Conservation (phyloP, 352 stramenopile genomes). For the Lagenidium giganteum region DNA sequence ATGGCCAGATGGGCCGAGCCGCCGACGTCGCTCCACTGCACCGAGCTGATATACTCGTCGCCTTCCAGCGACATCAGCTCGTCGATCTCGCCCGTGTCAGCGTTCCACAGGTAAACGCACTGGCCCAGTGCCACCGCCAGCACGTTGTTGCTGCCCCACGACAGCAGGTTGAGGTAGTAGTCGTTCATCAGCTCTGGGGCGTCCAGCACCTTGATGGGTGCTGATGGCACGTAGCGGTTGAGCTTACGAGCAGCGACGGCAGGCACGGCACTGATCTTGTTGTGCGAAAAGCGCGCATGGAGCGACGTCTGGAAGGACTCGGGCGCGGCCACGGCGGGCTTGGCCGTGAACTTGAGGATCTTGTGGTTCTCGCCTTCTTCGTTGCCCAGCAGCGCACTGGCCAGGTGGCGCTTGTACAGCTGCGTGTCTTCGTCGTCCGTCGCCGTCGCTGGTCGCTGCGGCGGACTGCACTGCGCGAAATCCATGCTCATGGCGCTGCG, state of each 20-base stretch:
- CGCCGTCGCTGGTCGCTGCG: slow-evolving; percentile 19
- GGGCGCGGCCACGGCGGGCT: slow-evolving; percentile 88
- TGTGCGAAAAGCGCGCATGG: slow-evolving; percentile 93
- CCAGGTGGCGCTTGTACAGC: slow-evolving; percentile 79
- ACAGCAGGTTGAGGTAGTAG: slow-evolving; percentile 99
- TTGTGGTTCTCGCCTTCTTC: slow-evolving; percentile 83
- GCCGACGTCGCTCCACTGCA: slow-evolving; percentile 93
- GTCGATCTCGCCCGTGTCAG: slow-evolving; percentile 93
- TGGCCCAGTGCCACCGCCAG: slow-evolving; percentile 96
- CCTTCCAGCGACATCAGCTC: slow-evolving; percentile 89
- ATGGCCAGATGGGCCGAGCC: slow-evolving; percentile 89
- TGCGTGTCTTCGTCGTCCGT: slow-evolving; percentile 68
- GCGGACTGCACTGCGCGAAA: slow-evolving; percentile 63
- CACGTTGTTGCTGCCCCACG: slow-evolving; percentile 96
- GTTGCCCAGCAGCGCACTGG: slow-evolving; percentile 75
- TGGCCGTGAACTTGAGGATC: slow-evolving; percentile 98
- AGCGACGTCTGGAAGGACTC: slow-evolving; percentile 95
- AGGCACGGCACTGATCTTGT: slow-evolving; percentile 72
- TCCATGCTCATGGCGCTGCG: slow-evolving; percentile 85
- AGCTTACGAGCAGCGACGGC: slow-evolving; percentile 78
- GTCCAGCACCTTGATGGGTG: slow-evolving; percentile 95
- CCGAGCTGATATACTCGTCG: slow-evolving; percentile 95
- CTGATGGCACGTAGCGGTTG: slow-evolving; percentile 95
- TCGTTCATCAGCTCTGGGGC: slow-evolving; percentile 98
- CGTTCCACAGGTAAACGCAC: slow-evolving; percentile 99